Evolutionary conservation across 352 stramenopile genomes (phyloP).

Genomic region (Phytophthora cajani): DNA sequence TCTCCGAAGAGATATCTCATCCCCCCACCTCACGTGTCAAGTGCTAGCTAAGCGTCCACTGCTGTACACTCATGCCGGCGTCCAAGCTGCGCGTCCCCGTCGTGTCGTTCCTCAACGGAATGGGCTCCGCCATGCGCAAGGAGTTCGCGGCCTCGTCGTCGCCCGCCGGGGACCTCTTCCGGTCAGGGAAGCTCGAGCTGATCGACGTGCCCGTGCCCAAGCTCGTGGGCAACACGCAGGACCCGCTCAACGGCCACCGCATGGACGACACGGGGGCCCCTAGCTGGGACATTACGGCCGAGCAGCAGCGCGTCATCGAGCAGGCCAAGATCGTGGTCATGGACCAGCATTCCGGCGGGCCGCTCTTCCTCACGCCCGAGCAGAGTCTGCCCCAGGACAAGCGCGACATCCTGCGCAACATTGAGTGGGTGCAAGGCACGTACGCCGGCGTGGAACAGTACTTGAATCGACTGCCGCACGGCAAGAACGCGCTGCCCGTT

Average conservation of each 20-base stretch:
- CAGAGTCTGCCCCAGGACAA: constrained; percentile 37
- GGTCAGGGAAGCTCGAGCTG: constrained; percentile 35
- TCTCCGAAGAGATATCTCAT: constrained; percentile 21
- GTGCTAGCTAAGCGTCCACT: background rate
- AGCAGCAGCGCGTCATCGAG: constrained; percentile 37
- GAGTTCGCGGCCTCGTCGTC: constrained; percentile 32
- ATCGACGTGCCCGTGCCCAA: constrained; percentile 40
- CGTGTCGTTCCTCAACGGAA: constrained; percentile 43
- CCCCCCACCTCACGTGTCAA: constrained; percentile 10
- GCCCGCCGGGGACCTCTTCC: constrained; percentile 34
- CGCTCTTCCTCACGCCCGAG: constrained; percentile 45
- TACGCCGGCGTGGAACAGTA: constrained; percentile 74
- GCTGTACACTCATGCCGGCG: background rate
- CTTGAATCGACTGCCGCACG: constrained; percentile 41
- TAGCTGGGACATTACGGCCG: constrained; percentile 35
- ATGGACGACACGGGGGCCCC: constrained; percentile 26
- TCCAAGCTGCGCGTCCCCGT: constrained; percentile 35
- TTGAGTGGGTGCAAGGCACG: constrained; percentile 74
- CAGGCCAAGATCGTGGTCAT: constrained; percentile 42
- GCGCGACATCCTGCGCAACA: constrained; percentile 43
- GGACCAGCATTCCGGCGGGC: constrained; percentile 52
- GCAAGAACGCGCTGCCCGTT: constrained; percentile 3
- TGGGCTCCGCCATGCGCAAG: constrained; percentile 39
- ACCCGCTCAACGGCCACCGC: constrained; percentile 39
- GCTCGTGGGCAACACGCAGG: constrained; percentile 41